These are phyloP conservation scores for Agrocybe chaxingu DNA, from an alignment of 768 basidiomycete species.

Conservation along the genomic window DNA sequence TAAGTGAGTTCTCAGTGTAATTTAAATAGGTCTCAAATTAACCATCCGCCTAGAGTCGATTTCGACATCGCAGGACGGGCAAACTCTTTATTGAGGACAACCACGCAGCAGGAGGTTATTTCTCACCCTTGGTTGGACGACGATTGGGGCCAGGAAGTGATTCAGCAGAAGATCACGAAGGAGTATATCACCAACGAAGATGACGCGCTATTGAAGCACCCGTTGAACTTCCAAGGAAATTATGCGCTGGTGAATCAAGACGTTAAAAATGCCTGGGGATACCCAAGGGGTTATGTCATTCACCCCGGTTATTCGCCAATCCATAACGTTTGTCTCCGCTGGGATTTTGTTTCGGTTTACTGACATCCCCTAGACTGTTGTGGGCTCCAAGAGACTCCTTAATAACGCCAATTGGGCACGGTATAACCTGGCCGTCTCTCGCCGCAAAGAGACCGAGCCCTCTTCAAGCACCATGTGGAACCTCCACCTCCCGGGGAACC, in stretches of 20 bases:
- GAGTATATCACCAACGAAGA: constrained; percentile 50
- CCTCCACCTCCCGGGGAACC: constrained; percentile 53
- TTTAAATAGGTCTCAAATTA: background rate
- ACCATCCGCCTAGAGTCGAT: constrained; percentile 40
- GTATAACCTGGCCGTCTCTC: constrained; percentile 56
- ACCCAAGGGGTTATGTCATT: constrained; percentile 55
- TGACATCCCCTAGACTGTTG: constrained; percentile 38
- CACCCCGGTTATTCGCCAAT: constrained; percentile 57
- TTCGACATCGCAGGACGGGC: constrained; percentile 58
- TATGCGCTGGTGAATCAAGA: constrained; percentile 57
- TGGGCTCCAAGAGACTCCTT: constrained; percentile 55
- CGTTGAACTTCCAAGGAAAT: constrained; percentile 52
- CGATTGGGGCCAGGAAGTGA: constrained; percentile 53
- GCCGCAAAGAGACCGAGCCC: constrained; percentile 60
- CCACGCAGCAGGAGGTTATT: constrained; percentile 46
- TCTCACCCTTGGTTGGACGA: constrained; percentile 57
- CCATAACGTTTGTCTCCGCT: constrained; percentile 38
- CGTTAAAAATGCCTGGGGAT: constrained; percentile 52
- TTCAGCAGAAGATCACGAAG: constrained; percentile 50
- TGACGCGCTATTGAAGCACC: constrained; percentile 48
- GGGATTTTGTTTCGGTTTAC: background rate
- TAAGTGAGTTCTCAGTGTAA: constrained; percentile 29
- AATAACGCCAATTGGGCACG: constrained; percentile 68
- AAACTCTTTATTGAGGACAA: constrained; percentile 54
- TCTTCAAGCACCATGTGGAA: constrained; percentile 60